A percentile compares a stretch with the other conserved stretches of the same genome.
These are phyloP conservation scores for Galeopsis tetrahit DNA, from an alignment of 257 asterid species.

Conservation along the genomic window DNA sequence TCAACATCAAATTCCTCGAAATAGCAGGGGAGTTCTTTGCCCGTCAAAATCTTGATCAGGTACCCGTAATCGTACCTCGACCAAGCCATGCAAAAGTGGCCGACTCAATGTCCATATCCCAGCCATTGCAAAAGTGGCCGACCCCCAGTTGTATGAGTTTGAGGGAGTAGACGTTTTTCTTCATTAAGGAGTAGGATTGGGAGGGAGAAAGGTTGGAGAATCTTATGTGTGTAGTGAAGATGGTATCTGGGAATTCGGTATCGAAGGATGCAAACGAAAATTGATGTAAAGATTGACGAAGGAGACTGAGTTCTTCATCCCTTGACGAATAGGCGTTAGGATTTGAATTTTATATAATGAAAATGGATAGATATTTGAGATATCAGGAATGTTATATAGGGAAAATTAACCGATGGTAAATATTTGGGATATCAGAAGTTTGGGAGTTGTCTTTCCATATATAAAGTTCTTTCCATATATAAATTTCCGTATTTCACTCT, in stretches of 20 bases:
- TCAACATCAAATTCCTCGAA: neutral
- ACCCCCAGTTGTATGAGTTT: slow-evolving; percentile 21
- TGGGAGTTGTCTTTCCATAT: too few species aligned
- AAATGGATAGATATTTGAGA: too few species aligned
- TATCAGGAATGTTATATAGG: too few species aligned
- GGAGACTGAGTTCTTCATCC: neutral
- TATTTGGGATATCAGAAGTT: too few species aligned
- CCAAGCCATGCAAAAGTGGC: neutral
- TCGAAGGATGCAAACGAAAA: neutral
- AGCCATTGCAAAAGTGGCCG: neutral
- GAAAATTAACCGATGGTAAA: too few species aligned
- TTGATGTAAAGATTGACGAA: neutral
- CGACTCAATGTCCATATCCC: neutral
- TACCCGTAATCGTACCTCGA: neutral
- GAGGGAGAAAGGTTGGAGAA: neutral
- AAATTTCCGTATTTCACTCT: too few species aligned
- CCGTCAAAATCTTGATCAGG: neutral
- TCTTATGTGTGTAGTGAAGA: neutral
- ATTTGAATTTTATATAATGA: too few species aligned
- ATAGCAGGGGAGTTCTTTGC: neutral
- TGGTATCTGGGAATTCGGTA: slow-evolving; percentile 13
- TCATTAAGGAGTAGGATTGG: slow-evolving; percentile 5
- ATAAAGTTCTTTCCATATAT: too few species aligned
- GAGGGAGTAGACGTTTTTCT: slow-evolving; percentile 1
- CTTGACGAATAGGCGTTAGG: too few species aligned